phyloP scores from a whole-genome alignment of 139 green algal genomes.

The Chlamydomonas sp. region DNA sequence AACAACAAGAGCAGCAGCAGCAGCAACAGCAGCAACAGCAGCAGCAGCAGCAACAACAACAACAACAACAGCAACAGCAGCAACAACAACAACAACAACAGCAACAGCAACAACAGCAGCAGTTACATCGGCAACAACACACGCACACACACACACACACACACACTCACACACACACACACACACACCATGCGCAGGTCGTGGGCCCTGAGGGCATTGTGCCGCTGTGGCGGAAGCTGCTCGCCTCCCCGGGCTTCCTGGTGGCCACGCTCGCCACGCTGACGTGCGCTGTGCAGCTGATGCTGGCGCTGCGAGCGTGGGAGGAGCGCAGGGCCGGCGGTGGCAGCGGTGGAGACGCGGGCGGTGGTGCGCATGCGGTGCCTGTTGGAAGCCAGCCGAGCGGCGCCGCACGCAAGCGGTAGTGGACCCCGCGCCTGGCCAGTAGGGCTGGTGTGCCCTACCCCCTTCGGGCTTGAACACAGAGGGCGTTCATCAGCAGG shows the following conservation, averaged over 20 bases:
- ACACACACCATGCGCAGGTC: too few relatives aligned
- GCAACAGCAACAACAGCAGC: neutral
- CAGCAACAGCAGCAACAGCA: neutral
- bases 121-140: neutral
- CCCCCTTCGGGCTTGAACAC: too few relatives aligned
- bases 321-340: too few relatives aligned
- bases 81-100: constrained; percentile 5
- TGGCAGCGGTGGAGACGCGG: too few relatives aligned
- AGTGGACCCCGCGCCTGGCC: too few relatives aligned
- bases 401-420: too few relatives aligned
- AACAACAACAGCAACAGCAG: neutral
- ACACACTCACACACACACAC: constrained; percentile 1
- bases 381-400: too few relatives aligned
- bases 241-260: constrained; percentile 35
- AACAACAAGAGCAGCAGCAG: neutral
- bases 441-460: too few relatives aligned
- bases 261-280: constrained; percentile 40
- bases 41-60: neutral
- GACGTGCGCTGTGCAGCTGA: constrained; percentile 67
- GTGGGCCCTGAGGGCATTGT: constrained; percentile 24
- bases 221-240: constrained; percentile 41
- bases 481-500: too few relatives aligned
- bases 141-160: neutral
- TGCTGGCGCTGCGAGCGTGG: constrained; percentile 66
- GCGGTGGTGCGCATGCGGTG: too few relatives aligned